phyloP scores from a whole-genome alignment of 352 stramenopile species.

The Globisporangium apiculatum region DNA sequence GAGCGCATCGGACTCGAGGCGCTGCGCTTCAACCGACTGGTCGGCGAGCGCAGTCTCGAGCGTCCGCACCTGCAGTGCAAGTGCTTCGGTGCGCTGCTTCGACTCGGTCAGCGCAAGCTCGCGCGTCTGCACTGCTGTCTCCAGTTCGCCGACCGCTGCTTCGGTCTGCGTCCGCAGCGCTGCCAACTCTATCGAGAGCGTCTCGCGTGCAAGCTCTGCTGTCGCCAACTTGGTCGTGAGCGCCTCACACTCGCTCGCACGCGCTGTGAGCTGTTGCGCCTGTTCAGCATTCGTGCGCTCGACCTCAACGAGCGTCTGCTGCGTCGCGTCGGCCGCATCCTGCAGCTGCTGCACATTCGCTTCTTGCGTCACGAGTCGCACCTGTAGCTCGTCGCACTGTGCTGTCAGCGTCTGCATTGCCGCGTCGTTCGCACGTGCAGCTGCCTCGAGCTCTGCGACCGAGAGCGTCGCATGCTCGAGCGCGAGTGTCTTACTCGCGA shows the following conservation, averaged over 20 bases:
- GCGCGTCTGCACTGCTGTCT: background rate
- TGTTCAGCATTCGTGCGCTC: background rate
- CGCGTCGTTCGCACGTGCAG: background rate
- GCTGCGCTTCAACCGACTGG: constrained; percentile 12
- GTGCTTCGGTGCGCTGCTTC: background rate
- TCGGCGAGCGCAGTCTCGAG: constrained; percentile 12
- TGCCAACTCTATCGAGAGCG: background rate
- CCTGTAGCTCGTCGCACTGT: background rate
- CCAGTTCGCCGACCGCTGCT: background rate
- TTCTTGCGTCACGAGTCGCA: background rate
- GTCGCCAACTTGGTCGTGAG: background rate
- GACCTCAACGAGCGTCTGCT: background rate
- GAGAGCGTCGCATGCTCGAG: constrained; percentile 5
- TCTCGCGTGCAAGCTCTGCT: background rate
- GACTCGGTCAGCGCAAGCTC: background rate
- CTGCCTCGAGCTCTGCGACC: background rate
- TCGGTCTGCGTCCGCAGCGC: constrained; percentile 1
- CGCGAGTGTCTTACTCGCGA: constrained; percentile 4
- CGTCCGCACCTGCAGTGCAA: constrained; percentile 2
- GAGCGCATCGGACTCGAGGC: constrained; percentile 11
- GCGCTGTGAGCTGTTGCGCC: background rate
- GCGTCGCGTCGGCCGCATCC: background rate
- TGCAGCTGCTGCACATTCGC: background rate
- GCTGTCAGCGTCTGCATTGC: background rate
- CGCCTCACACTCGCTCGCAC: background rate